phyloP scores from a whole-genome alignment of 768 basidiomycete genomes.

The Tylopilus plumbeoviolaceoides region DNA sequence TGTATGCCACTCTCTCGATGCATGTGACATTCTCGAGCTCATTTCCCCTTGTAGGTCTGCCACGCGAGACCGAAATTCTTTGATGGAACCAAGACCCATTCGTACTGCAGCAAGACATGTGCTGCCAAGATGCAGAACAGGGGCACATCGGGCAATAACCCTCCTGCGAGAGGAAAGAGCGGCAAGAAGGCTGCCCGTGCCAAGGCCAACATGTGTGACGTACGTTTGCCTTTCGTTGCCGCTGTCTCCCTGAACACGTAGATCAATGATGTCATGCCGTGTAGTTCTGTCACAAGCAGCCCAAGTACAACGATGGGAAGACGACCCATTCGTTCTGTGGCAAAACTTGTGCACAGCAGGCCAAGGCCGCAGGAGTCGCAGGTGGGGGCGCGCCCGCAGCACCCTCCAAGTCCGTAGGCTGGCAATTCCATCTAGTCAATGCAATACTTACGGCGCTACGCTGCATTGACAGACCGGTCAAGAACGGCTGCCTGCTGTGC shows the following conservation, averaged over 20 bases:
- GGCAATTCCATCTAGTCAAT: slow-evolving; percentile 18
- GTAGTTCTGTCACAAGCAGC: slow-evolving; percentile 57
- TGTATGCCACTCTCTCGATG: slow-evolving; percentile 32
- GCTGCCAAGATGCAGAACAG: slow-evolving; percentile 42
- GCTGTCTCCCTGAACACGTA: not conserved
- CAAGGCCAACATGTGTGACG: slow-evolving; percentile 45
- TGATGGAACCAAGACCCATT: slow-evolving; percentile 53
- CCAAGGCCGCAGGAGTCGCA: slow-evolving; percentile 28
- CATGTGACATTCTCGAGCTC: not conserved
- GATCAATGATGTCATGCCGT: slow-evolving; percentile 5
- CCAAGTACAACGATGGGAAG: slow-evolving; percentile 56
- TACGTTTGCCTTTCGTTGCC: slow-evolving; percentile 27
- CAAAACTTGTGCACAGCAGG: slow-evolving; percentile 56
- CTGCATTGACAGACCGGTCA: slow-evolving; percentile 24
- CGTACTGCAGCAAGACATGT: slow-evolving; percentile 58
- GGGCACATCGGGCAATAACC: slow-evolving; percentile 23
- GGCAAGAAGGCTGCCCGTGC: slow-evolving; percentile 22
- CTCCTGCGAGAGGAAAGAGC: slow-evolving; percentile 25
- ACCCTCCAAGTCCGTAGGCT: slow-evolving; percentile 31
- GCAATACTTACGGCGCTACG: slow-evolving; percentile 31
- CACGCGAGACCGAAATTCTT: slow-evolving; percentile 51
- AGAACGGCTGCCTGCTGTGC: slow-evolving; percentile 58
- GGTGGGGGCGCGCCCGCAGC: slow-evolving; percentile 23
- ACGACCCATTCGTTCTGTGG: slow-evolving; percentile 60
- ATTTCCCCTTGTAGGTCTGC: slow-evolving; percentile 41